A percentile compares a stretch with the other conserved stretches of the same genome.
phyloP scores from a whole-genome alignment of 768 basidiomycete genomes.

The Mycena sanguinolenta region DNA sequence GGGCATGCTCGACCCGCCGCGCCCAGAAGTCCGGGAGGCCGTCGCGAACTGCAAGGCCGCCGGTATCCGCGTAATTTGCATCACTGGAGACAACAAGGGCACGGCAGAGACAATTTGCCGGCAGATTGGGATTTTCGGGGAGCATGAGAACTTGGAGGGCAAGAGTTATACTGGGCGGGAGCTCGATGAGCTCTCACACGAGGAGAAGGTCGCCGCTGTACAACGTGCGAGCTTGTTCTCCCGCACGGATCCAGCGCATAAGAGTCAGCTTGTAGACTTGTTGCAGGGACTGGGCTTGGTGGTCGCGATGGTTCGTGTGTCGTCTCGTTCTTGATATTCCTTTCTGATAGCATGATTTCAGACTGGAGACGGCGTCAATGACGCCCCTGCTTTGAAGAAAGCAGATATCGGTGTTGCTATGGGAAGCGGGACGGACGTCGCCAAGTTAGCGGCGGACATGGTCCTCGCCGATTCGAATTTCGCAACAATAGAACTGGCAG shows the following conservation, averaged over 20 bases:
- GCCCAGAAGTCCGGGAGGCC: conserved; percentile 90
- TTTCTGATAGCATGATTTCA: conserved; percentile 44
- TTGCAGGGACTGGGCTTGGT: conserved; percentile 92
- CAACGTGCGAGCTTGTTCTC: conserved; percentile 91
- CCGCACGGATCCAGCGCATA: conserved; percentile 95
- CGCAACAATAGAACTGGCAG: conserved; percentile 94
- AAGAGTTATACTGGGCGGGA: conserved; percentile 97
- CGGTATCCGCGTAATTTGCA: conserved; percentile 95
- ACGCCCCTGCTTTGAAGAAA: conserved; percentile 96
- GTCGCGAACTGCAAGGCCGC: conserved; percentile 93
- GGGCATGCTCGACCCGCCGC: conserved; percentile 98
- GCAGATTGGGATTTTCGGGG: conserved; percentile 93
- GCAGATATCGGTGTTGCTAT: conserved; percentile 99
- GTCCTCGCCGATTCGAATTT: conserved; percentile 98
- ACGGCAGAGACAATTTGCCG: conserved; percentile 98
- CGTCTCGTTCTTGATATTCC: background rate
- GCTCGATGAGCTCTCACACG: conserved; percentile 82
- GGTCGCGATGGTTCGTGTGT: conserved; percentile 86
- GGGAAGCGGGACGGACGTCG: conserved; percentile 99
- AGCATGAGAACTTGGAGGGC: conserved; percentile 89
- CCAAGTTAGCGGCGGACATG: conserved; percentile 98
- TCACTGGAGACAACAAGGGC: conserved; percentile 98
- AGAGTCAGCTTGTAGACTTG: conserved; percentile 93
- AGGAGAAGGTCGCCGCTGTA: conserved; percentile 89
- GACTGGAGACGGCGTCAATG: conserved; percentile 98